Evolutionary conservation across 176 grass and related monocot genomes (phyloP).

Genomic region (Metroxylon sagu): DNA sequence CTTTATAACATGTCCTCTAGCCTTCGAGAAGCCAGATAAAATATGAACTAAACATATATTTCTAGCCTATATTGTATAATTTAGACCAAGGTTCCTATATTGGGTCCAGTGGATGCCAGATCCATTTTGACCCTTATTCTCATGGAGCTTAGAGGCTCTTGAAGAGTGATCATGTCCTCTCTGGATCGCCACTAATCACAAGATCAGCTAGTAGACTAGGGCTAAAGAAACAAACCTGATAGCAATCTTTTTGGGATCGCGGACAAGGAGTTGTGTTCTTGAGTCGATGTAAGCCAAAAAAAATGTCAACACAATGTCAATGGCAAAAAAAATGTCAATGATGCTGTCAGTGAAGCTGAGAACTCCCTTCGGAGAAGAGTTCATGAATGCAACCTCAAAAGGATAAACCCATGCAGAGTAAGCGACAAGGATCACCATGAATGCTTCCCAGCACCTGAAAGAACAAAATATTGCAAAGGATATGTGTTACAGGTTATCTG

Average conservation of each 20-base stretch:
- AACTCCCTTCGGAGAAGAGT: constrained; percentile 57
- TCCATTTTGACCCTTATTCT: too few relatives aligned
- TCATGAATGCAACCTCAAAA: constrained; percentile 97
- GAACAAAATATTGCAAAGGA: neutral
- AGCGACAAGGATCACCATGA: constrained; percentile 86
- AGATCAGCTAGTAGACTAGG: too few relatives aligned
- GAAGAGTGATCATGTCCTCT: too few relatives aligned
- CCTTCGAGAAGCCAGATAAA: too few relatives aligned
- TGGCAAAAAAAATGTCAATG: constrained; percentile 66
- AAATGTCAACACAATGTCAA: constrained; percentile 85
- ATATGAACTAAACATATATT: too few relatives aligned
- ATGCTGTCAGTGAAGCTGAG: constrained; percentile 63
- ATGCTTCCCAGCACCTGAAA: constrained; percentile 87
- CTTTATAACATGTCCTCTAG: too few relatives aligned
- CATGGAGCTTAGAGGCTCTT: too few relatives aligned
- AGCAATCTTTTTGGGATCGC: constrained; percentile 51
- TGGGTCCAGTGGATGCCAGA: too few relatives aligned
- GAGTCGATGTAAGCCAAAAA: constrained; percentile 89
- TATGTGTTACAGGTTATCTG: neutral
- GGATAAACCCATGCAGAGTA: constrained; percentile 99
- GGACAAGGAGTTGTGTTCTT: constrained; percentile 69
- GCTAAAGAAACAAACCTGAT: constrained; percentile 30
- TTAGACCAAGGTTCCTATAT: too few relatives aligned
- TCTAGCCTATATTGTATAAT: too few relatives aligned
- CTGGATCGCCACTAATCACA: too few relatives aligned